phyloP scores from a whole-genome alignment of 1,139 yeast species.

The Nakaseomyces bracarensis region DNA sequence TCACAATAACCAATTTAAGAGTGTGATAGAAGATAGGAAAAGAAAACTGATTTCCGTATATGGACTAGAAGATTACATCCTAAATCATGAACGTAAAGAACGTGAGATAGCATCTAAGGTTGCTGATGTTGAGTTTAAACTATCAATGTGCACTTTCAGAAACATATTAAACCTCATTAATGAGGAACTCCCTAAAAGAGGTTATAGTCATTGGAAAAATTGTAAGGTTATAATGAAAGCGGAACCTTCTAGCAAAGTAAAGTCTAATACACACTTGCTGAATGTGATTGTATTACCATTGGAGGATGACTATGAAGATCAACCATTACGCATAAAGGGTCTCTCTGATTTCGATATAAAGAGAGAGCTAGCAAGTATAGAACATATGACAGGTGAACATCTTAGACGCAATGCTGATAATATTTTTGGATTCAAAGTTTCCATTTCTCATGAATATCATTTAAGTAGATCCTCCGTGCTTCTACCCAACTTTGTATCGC shows the following conservation, averaged over 20 bases:
- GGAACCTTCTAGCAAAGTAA: constrained; percentile 11
- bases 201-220: constrained; percentile 23
- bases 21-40: constrained; percentile 26
- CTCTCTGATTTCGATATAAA: constrained; percentile 12
- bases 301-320: constrained; percentile 19
- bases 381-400: constrained; percentile 8
- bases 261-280: constrained; percentile 15
- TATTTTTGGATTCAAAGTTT: constrained; percentile 18
- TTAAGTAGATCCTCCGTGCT: constrained; percentile 12
- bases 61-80: constrained; percentile 21
- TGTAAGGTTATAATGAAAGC: constrained; percentile 26
- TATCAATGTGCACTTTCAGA: constrained; percentile 53
- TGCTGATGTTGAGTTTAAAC: constrained; percentile 66
- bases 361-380: constrained; percentile 11
- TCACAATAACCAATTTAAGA: constrained; percentile 15
- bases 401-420: constrained; percentile 7
- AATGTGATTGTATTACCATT: constrained; percentile 28
- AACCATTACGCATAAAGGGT: constrained; percentile 16
- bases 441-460: constrained; percentile 15
- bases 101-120: constrained; percentile 39
- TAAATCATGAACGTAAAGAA: constrained; percentile 19
- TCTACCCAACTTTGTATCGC: constrained; percentile 15
- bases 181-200: constrained; percentile 20
- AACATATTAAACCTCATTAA: constrained; percentile 40
- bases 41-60: constrained; percentile 29